phyloP scores from a whole-genome alignment of 1,284 basidiomycete genomes.

The Paramarasmius palmivorus region DNA sequence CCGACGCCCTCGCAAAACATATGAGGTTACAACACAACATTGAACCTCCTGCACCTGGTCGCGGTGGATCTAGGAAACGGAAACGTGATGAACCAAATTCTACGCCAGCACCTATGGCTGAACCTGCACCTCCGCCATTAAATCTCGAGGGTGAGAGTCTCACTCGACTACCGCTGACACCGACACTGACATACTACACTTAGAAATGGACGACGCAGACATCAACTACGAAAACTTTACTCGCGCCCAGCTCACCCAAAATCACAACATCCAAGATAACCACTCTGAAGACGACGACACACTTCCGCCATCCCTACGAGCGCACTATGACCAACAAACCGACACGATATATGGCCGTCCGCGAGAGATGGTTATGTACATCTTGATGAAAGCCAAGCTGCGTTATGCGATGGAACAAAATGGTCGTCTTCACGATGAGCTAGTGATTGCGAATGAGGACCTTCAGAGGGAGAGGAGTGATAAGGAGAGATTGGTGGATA shows the following conservation, averaged over 20 bases:
- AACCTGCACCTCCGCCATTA: constrained; percentile 3
- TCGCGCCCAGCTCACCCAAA: constrained; percentile 5
- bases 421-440: constrained; percentile 60
- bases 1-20: constrained; percentile 89
- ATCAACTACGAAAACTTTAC: constrained; percentile 14
- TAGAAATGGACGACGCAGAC: constrained; percentile 14
- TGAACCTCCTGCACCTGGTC: constrained; percentile 66
- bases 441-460: constrained; percentile 54
- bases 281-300: constrained; percentile 31
- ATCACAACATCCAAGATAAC: background rate
- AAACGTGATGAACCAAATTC: constrained; percentile 46
- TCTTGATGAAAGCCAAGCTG: constrained; percentile 79
- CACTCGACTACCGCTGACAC: too few relatives aligned
- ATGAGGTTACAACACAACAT: constrained; percentile 87
- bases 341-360: constrained; percentile 61
- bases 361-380: constrained; percentile 64
- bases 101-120: constrained; percentile 1
- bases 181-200: too few relatives aligned
- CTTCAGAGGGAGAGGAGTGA: constrained; percentile 47
- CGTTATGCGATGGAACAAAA: constrained; percentile 62
- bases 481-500: constrained; percentile 59
- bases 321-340: constrained; percentile 51
- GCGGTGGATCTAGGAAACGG: constrained; percentile 67
- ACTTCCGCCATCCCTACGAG: constrained; percentile 52
- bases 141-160: constrained; percentile 7